phyloP scores from a whole-genome alignment of 2,329 filamentous ascomycete species.

The Fusarium keratoplasticum region DNA sequence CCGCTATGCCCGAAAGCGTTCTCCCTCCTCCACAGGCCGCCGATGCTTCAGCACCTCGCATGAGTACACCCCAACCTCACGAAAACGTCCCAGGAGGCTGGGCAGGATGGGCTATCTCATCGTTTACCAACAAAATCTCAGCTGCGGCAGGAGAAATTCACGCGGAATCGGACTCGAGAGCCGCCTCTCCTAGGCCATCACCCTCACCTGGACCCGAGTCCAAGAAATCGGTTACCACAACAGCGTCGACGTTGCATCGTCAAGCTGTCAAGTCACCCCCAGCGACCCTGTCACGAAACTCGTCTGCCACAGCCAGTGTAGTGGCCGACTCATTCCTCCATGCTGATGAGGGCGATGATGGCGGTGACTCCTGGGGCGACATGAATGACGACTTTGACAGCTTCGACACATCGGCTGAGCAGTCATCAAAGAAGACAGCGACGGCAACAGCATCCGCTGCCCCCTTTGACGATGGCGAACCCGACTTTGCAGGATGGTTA shows the following conservation, averaged over 20 bases:
- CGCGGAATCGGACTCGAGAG: conserved; percentile 59
- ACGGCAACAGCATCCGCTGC: conserved; percentile 51
- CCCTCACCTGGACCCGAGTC: conserved; percentile 55
- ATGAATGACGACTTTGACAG: conserved; percentile 66
- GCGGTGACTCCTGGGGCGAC: conserved; percentile 81
- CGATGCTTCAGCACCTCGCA: conserved; percentile 71
- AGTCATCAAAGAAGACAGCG: conserved; percentile 31
- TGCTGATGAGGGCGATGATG: conserved; percentile 70
- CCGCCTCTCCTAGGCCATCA: conserved; percentile 55
- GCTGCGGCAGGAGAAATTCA: conserved; percentile 89
- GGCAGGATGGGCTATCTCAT: conserved; percentile 98
- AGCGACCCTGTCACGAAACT: conserved; percentile 58
- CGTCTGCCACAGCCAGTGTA: conserved; percentile 58
- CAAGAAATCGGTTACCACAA: conserved; percentile 57
- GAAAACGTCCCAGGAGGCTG: conserved; percentile 65
- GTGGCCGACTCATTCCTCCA: conserved; percentile 64
- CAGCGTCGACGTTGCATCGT: conserved; percentile 70
- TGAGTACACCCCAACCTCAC: conserved; percentile 81
- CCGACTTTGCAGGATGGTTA: conserved; percentile 96
- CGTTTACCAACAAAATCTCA: conserved; percentile 94
- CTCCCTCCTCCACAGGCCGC: conserved; percentile 73
- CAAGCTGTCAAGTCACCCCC: conserved; percentile 68
- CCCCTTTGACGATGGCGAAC: conserved; percentile 86
- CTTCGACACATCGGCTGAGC: conserved; percentile 50
- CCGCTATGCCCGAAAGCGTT: conserved; percentile 82